Evolutionary conservation across 169 alveolate species (phyloP), one percentile per base, ranked within the genome.

Genomic region (Sarcocystis neurona): DNA sequence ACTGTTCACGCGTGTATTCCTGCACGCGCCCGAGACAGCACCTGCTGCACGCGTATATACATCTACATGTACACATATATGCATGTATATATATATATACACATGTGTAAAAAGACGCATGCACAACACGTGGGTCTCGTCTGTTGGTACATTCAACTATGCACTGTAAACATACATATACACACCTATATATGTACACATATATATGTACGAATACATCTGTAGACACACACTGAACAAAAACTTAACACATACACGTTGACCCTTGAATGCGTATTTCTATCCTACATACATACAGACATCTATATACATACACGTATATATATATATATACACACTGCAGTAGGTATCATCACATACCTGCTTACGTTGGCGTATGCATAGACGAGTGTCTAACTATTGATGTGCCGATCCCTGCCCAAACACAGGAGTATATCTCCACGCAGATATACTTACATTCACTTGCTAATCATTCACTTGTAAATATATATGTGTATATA

Each of bases 1-100:
- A 72, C 30, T 72, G 56, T 3, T 48, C 56, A 5, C 32, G 34
- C 46, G 47, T 72, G 53, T 72, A 72, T 39, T 72, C 82, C 82
- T 72, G 82, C 30, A 15, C 0, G 34, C 15, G 27, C 5, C 30
- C 12, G 23, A 53, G 66, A 53, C 66, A 53, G 30, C 66, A 53
- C 66, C 66, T 12, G 30, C 66, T 23, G 30, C 12, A 53, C 12
- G 23, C 66, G 66, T 53, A 53, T 12, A 23, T 23, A 53, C 66
- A 53, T 23, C 30, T 23, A 53, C 23, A 23, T 53, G 66, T 53
- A 15, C 66, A 53, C 23, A 12, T 15, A 23, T 53, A 53, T 12
- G 66, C 30, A 53, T 53, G 23, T 53, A 53, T 53, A 53, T 53
- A 53, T 53, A 53, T 53, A 53, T 53, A 53, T 53, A 53, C 66